Base-by-base conservation (phyloP, 345 rosid genomes). In the Limnanthes douglasii region DNA sequence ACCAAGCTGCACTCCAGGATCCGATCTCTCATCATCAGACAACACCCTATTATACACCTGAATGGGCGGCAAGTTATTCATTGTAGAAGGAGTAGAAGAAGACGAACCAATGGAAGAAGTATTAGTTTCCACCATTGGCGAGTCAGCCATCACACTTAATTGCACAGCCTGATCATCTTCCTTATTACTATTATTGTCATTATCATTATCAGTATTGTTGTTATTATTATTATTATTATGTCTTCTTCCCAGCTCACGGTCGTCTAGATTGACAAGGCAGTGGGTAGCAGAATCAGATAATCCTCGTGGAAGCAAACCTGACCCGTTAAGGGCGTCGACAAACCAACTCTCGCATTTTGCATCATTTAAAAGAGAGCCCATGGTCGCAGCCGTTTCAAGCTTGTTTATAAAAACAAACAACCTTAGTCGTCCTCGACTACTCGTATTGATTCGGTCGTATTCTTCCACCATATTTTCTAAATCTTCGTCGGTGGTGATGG, bases 401-500 rank as follows among this genome's bases (percentile, higher is more conserved):
- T 62, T 77, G 54, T 37, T 59, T 22, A 73, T 48, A 69, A 81
- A 86, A 25, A 81, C 49, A 31, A 77, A 86, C 48, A 86, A 44
- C 2, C 81, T 67, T 44, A 86, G 66, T 14, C 86, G 59, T n/a
- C n/a, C n/a, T n/a, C n/a, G n/a, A n/a, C n/a, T n/a, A 5, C 66
- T 45, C 0, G 75, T 29, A 3, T 62, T 28, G 14, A 66, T 34
- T 5, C 83, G 82, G 36, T 86, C 93, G 38, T 75, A 67, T 31
- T 86, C 94, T 41, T 82, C 93, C 18, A 78, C 32, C 93, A 82
- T 62, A 46, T 78, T 82, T 38, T 82, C 85, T 10, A 86, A 72
- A 65, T 86, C 94, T 49, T 86, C 93, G 47, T 69, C 80, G 6
- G 79, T 75, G 29, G 81, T 47, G 51, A 82, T 68, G 15, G 86